phyloP scores from a whole-genome alignment of 2,329 filamentous ascomycete species.

The Fusarium devonianum region DNA sequence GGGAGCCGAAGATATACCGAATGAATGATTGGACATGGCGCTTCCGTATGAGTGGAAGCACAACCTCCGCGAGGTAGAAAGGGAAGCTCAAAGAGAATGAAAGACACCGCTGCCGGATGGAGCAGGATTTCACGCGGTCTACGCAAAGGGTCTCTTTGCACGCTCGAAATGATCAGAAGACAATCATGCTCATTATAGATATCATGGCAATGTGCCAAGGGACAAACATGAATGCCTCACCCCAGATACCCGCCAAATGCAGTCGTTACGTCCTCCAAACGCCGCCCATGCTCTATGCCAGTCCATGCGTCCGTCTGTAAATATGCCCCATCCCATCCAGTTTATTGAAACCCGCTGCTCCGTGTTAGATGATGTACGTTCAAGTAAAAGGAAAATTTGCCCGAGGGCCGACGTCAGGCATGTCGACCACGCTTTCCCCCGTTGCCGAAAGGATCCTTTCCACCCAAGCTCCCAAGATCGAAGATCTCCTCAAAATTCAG shows the following conservation, averaged over 20 bases:
- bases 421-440: constrained; percentile 61
- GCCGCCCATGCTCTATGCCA: constrained; percentile 48
- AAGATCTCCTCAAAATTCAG: constrained; percentile 79
- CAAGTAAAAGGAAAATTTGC: constrained; percentile 16
- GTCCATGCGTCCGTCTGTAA: constrained; percentile 47
- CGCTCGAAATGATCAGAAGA: constrained; percentile 10
- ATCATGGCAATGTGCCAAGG: constrained; percentile 22
- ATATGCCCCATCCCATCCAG: constrained; percentile 42
- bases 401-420: constrained; percentile 35
- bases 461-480: constrained; percentile 67
- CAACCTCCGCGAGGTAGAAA: too few species aligned
- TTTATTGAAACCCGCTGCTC: constrained; percentile 38
- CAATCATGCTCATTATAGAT: constrained; percentile 31
- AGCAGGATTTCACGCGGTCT: background rate
- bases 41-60: too few species aligned
- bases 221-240: constrained; percentile 30
- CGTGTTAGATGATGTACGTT: constrained; percentile 28
- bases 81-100: too few species aligned
- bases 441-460: constrained; percentile 65
- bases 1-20: constrained; percentile 37
- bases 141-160: background rate
- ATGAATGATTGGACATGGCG: background rate
- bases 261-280: constrained; percentile 47
- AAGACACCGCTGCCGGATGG: background rate
- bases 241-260: constrained; percentile 39